phyloP scores from a whole-genome alignment of 371 early-diverging fungal species.

The Dichotomocladium elegans region DNA sequence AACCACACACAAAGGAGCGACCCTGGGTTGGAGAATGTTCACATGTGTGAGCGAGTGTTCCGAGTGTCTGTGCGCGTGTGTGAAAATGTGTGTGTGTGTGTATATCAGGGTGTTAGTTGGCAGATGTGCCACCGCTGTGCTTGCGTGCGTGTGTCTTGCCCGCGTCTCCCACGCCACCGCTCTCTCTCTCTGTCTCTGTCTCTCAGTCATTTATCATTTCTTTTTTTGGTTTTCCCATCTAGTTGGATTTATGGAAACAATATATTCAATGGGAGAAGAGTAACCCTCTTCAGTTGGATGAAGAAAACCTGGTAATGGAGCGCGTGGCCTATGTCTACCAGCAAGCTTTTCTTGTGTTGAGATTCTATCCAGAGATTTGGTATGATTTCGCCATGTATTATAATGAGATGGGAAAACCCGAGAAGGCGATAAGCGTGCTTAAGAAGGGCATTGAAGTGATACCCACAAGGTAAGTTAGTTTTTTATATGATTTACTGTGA shows the following conservation, averaged over 20 bases:
- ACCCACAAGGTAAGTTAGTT: slow-evolving; percentile 62
- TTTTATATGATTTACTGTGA: background rate
- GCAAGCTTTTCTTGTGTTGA: slow-evolving; percentile 77
- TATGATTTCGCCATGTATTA: slow-evolving; percentile 65
- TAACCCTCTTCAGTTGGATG: slow-evolving; percentile 83
- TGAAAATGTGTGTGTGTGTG: no score
- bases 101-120: no score
- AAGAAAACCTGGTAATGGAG: slow-evolving; percentile 49
- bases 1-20: no score
- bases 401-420: slow-evolving; percentile 58
- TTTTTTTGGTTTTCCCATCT: background rate
- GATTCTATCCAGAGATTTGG: slow-evolving; percentile 92
- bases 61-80: no score
- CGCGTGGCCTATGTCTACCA: slow-evolving; percentile 86
- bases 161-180: no score
- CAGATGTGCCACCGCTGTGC: no score
- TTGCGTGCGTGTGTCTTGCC: no score
- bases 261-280: slow-evolving; percentile 89
- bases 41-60: no score
- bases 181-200: no score
- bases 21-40: no score
- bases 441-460: slow-evolving; percentile 71
- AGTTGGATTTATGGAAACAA: slow-evolving; percentile 76
- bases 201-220: no score
- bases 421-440: slow-evolving; percentile 73